Conservation (phyloP, 768 basidiomycete genomes). For the Mycena olivaceomarginata region DNA sequence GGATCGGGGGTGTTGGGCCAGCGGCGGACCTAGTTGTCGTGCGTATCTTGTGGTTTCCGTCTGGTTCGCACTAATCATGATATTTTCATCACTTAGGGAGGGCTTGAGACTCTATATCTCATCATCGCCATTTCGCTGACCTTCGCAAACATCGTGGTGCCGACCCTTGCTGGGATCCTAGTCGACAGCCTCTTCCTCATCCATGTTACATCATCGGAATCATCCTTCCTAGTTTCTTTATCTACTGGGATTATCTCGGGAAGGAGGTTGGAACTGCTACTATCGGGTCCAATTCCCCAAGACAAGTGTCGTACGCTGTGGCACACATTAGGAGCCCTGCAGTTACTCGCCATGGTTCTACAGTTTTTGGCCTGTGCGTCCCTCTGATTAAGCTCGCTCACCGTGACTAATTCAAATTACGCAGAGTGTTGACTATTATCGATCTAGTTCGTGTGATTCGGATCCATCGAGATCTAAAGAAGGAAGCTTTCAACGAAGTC, state of each 20-base stretch:
- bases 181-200: constrained; percentile 9
- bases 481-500: background rate
- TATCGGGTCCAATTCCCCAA: background rate
- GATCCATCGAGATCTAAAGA: background rate
- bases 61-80: background rate
- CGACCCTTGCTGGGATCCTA: constrained; percentile 3
- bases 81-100: background rate
- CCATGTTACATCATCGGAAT: constrained; percentile 1
- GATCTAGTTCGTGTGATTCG: constrained; percentile 14
- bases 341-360: no score
- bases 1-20: background rate
- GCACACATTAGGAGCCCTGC: no score
- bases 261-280: background rate
- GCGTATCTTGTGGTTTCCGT: background rate
- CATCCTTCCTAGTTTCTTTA: background rate
- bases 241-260: constrained; percentile 1
- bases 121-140: background rate
- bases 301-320: no score
- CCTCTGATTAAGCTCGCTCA: background rate
- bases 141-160: constrained; percentile 2
- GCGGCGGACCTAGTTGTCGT: background rate
- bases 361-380: background rate
- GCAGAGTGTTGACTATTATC: constrained; percentile 1
- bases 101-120: constrained; percentile 6
- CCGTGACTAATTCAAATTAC: background rate